Percentiles rank a stretch among this genome's conserved stretches.
Evolutionary conservation across 2,329 filamentous ascomycete genomes (phyloP).

Genomic region (Pseudogymnoascus sp.): DNA sequence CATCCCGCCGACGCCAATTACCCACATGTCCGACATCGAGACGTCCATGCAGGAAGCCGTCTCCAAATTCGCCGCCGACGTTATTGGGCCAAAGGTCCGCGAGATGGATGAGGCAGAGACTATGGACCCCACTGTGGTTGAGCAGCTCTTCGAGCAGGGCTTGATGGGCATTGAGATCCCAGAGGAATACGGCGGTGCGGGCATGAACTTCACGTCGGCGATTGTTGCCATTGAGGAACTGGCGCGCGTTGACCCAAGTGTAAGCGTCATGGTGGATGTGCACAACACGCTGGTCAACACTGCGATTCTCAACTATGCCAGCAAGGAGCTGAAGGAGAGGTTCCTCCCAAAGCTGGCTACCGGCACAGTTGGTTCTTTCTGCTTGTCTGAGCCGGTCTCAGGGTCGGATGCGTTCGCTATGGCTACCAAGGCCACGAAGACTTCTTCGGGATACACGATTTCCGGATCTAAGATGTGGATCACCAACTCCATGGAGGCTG

Average conservation of each 20-base stretch:
- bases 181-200: constrained; percentile 90
- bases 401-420: constrained; percentile 95
- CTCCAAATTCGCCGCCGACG: constrained; percentile 79
- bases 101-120: constrained; percentile 96
- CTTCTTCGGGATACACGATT: constrained; percentile 73
- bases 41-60: constrained; percentile 82
- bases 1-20: constrained; percentile 83
- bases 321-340: constrained; percentile 66
- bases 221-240: constrained; percentile 97
- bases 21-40: constrained; percentile 85
- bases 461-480: constrained; percentile 99
- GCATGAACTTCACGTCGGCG: constrained; percentile 97
- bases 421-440: constrained; percentile 81
- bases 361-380: constrained; percentile 82
- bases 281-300: constrained; percentile 98
- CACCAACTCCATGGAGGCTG: constrained; percentile 89
- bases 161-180: constrained; percentile 97
- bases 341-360: constrained; percentile 88
- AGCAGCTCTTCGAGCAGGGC: constrained; percentile 93
- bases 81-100: constrained; percentile 81
- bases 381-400: constrained; percentile 82
- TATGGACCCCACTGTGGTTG: constrained; percentile 83
- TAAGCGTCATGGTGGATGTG: constrained; percentile 91
- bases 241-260: constrained; percentile 84
- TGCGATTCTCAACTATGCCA: constrained; percentile 77